phyloP scores from a whole-genome alignment of 805 yeast genomes.

The Kazachstania bromeliacearum region DNA sequence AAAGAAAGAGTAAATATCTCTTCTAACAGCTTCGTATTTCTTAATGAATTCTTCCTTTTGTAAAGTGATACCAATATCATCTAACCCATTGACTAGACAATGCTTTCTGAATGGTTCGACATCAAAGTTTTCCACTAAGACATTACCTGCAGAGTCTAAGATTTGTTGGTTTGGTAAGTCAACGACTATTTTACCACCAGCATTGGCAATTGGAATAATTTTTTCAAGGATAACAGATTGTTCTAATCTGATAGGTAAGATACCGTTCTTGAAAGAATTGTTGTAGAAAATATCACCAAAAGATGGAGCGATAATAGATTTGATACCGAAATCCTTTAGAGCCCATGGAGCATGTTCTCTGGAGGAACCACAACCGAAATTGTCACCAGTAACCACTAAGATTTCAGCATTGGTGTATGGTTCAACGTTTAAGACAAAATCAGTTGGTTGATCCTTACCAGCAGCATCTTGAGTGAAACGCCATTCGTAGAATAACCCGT shows the following conservation, averaged over 20 bases:
- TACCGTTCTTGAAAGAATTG: constrained; percentile 92
- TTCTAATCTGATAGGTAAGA: constrained; percentile 83
- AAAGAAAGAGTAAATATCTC: constrained; percentile 76
- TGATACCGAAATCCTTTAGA: constrained; percentile 91
- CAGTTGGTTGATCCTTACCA: constrained; percentile 76
- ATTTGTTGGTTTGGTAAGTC: constrained; percentile 87
- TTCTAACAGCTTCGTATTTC: constrained; percentile 70
- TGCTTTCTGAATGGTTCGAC: constrained; percentile 90
- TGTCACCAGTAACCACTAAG: constrained; percentile 87
- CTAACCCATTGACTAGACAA: constrained; percentile 88
- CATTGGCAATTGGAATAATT: constrained; percentile 70
- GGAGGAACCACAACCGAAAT: constrained; percentile 98
- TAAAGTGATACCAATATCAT: constrained; percentile 92
- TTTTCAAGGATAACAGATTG: constrained; percentile 63
- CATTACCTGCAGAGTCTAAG: constrained; percentile 54
- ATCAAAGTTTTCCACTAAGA: constrained; percentile 73
- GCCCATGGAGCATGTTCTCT: constrained; percentile 99
- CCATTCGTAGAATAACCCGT: constrained; percentile 86
- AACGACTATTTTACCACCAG: constrained; percentile 58
- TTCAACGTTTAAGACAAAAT: constrained; percentile 76
- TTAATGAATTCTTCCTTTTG: constrained; percentile 75
- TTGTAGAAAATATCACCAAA: constrained; percentile 97
- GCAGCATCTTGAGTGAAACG: constrained; percentile 61
- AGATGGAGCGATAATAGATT: constrained; percentile 93
- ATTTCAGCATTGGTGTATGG: constrained; percentile 78